A percentile compares a stretch with the other conserved stretches of the same genome.
Conservation (phyloP, 2,329 filamentous ascomycete genomes). For the Cercospora sp. region DNA sequence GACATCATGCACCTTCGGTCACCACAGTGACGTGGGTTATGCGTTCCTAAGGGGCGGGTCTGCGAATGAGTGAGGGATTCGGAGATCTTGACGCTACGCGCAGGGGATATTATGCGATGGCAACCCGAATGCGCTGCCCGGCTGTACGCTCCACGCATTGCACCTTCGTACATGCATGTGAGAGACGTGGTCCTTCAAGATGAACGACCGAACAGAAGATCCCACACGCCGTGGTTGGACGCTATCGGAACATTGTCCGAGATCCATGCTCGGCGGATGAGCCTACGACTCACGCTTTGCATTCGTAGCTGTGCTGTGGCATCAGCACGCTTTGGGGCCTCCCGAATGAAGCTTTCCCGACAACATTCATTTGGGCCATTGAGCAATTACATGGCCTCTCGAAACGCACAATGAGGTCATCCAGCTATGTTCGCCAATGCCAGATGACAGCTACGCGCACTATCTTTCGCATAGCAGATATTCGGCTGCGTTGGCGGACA, state of each 20-base stretch:
- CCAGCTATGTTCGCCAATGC: neutral
- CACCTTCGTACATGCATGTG: neutral
- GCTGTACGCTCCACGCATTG: neutral
- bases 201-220: neutral
- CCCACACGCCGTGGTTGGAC: neutral
- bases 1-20: neutral
- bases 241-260: neutral
- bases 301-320: neutral
- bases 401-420: conserved; percentile 14
- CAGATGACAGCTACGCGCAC: conserved; percentile 8
- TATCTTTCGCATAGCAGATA: neutral
- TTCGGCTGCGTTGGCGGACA: neutral
- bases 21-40: neutral
- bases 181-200: neutral
- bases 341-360: neutral
- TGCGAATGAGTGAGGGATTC: neutral
- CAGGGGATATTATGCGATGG: neutral
- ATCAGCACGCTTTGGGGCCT: neutral
- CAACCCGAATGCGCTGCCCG: neutral
- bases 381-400: neutral
- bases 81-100: neutral
- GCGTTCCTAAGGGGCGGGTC: neutral
- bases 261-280: neutral
- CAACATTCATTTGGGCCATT: neutral
- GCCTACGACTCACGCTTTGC: neutral